These are phyloP conservation scores for Vaccinium macrocarpon DNA, from an alignment of 148 eudicot genomes.

Conservation along the genomic window DNA sequence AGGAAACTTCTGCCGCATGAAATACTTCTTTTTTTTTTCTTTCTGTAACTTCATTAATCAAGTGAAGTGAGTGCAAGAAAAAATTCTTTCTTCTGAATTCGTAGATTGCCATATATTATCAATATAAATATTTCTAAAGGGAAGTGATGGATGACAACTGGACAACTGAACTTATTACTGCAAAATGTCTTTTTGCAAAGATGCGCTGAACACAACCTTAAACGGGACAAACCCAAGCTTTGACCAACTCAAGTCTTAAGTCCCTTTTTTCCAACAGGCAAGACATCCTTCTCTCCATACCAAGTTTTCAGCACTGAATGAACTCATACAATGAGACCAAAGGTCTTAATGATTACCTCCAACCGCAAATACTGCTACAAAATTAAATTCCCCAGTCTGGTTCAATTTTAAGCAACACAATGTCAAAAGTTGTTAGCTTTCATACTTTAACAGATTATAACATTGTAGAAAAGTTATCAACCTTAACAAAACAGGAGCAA, in stretches of 20 bases:
- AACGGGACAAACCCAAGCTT: neutral
- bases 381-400: conserved; percentile 6
- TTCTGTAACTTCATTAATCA: neutral
- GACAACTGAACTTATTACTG: neutral
- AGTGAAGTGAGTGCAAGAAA: neutral
- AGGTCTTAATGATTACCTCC: neutral
- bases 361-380: neutral
- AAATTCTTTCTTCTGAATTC: neutral
- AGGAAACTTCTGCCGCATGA: conserved; percentile 3
- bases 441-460: neutral
- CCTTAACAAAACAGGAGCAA: neutral
- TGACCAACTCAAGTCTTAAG: neutral
- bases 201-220: neutral
- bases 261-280: neutral
- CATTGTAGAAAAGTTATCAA: neutral
- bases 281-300: neutral
- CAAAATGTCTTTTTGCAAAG: neutral
- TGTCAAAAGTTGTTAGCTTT: neutral
- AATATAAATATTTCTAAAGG: neutral
- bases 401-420: conserved; percentile 1
- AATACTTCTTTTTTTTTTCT: neutral
- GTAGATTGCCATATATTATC: neutral
- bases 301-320: neutral
- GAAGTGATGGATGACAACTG: neutral
- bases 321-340: neutral